Conservation (phyloP, 2,329 filamentous ascomycete species). For the Aurifilum marmelostoma region DNA sequence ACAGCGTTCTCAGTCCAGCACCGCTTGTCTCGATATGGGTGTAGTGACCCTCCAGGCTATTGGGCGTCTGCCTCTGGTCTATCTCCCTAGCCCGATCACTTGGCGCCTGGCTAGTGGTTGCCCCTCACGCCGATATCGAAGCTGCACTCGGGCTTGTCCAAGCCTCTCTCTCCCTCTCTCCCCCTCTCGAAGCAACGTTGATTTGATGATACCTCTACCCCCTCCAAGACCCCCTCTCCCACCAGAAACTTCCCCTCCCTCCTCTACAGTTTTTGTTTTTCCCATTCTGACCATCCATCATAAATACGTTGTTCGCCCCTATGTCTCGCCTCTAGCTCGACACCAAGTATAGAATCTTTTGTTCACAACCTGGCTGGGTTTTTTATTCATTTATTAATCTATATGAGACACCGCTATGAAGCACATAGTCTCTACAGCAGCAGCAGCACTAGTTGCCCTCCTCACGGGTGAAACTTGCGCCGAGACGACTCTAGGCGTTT, state of each 20-base stretch:
- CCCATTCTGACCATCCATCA: background rate
- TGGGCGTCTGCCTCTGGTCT: background rate
- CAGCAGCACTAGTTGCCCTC: constrained; percentile 46
- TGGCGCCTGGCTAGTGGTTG: background rate
- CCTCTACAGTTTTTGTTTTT: background rate
- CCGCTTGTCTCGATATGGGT: background rate
- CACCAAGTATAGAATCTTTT: background rate
- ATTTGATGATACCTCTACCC: background rate
- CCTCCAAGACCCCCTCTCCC: background rate
- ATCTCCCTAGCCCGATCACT: background rate
- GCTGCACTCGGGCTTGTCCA: background rate
- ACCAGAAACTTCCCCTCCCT: background rate
- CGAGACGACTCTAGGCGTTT: constrained; percentile 79
- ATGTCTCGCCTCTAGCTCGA: background rate
- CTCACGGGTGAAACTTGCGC: constrained; percentile 38
- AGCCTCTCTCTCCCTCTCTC: too few relatives aligned
- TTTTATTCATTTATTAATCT: too few relatives aligned
- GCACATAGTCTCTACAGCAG: constrained; percentile 33
- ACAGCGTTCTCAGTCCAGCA: background rate
- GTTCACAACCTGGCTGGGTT: background rate
- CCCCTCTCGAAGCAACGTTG: background rate
- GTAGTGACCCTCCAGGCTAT: background rate
- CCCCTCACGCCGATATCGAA: background rate
- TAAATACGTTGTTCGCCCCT: background rate
- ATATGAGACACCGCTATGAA: constrained; percentile 35